Conservation (phyloP, 2,329 filamentous ascomycete species). For the Atkinsonella hypoxylon region DNA sequence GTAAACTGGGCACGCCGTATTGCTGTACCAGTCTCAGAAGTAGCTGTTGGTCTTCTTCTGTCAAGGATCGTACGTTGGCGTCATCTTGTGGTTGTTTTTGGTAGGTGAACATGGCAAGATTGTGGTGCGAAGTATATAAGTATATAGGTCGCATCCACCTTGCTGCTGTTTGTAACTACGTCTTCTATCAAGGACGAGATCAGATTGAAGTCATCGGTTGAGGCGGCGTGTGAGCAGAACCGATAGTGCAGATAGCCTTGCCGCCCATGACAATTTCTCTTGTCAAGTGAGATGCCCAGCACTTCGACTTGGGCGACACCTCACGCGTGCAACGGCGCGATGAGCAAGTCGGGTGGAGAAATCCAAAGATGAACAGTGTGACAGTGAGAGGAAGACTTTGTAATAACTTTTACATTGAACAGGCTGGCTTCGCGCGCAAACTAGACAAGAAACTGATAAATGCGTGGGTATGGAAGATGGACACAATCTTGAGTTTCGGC, state of each 20-base stretch:
- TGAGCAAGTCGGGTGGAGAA: not conserved
- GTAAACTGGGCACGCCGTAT: constrained; percentile 25
- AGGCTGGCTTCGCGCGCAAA: not conserved
- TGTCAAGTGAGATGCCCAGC: not conserved
- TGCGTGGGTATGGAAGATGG: not conserved
- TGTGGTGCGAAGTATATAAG: not conserved
- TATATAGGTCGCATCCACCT: not conserved
- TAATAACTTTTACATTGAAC: not conserved
- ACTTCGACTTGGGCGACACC: not conserved
- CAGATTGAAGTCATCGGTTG: not conserved
- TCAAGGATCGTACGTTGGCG: constrained; percentile 21
- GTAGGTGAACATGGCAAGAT: constrained; percentile 22
- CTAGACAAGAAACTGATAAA: not conserved
- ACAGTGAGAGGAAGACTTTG: not conserved
- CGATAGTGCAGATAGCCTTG: not conserved
- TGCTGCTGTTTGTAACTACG: not conserved
- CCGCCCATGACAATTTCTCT: not conserved
- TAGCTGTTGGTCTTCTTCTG: constrained; percentile 27
- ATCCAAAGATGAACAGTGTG: not conserved
- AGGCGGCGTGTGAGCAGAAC: not conserved
- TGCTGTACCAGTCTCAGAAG: constrained; percentile 24
- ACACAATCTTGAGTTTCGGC: constrained; percentile 1
- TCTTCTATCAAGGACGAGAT: not conserved
- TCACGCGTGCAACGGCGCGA: constrained; percentile 1
- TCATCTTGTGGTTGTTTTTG: constrained; percentile 18